Conservation (phyloP, 345 rosid genomes). For the Raphanus raphanistrum region DNA sequence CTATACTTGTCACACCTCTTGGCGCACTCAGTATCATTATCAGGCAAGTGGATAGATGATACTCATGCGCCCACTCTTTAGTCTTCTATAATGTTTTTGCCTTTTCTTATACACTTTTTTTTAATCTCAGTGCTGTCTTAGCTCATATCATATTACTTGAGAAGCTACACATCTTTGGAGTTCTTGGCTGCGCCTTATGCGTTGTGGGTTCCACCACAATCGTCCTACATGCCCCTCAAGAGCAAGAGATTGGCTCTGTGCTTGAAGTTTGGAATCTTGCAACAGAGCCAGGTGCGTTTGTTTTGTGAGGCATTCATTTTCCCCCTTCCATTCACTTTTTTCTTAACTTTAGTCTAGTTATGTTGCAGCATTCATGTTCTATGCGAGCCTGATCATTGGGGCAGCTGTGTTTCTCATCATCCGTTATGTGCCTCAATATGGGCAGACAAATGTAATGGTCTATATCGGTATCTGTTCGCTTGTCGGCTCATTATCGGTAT, state of each 20-base stretch:
- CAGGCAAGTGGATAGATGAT: constrained; percentile 46
- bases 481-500: constrained; percentile 94
- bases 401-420: constrained; percentile 68
- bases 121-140: constrained; percentile 77
- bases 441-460: constrained; percentile 95
- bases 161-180: constrained; percentile 80
- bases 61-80: background rate
- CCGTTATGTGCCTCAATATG: constrained; percentile 77
- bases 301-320: background rate
- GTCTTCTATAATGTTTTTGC: background rate
- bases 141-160: constrained; percentile 87
- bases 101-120: background rate
- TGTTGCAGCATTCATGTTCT: constrained; percentile 82
- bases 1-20: constrained; percentile 89
- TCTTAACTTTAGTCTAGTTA: constrained; percentile 24
- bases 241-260: constrained; percentile 81
- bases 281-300: constrained; percentile 83
- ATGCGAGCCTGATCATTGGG: constrained; percentile 70
- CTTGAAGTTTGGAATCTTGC: constrained; percentile 96
- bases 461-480: constrained; percentile 93
- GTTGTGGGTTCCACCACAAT: constrained; percentile 96
- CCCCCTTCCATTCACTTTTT: background rate
- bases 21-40: constrained; percentile 96
- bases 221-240: constrained; percentile 97
- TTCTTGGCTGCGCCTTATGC: constrained; percentile 92